A percentile compares a stretch with the other conserved stretches of the same genome.
Conservation (phyloP, 140 eudicot genomes). For the Anethum foeniculum region DNA sequence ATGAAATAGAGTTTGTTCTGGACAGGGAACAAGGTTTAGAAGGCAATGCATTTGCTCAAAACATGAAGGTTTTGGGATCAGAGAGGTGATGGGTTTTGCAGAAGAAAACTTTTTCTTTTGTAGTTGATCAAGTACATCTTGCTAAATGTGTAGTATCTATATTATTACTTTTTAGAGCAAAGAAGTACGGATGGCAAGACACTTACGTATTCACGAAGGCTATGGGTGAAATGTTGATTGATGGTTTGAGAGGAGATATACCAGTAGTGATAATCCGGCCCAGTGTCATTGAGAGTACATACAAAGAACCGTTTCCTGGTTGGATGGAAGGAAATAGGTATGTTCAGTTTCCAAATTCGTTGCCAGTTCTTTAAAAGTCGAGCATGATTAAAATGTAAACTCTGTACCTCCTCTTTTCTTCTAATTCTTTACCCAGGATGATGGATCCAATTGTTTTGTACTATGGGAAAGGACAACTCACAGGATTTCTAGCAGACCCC, state of each 20-base stretch:
- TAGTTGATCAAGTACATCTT: background rate
- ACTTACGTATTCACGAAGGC: conserved; percentile 95
- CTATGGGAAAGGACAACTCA: conserved; percentile 92
- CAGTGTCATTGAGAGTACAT: conserved; percentile 90
- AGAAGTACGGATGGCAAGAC: conserved; percentile 93
- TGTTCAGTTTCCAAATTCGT: background rate
- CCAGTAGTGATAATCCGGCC: conserved; percentile 96
- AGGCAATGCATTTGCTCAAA: conserved; percentile 36
- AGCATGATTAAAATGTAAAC: background rate
- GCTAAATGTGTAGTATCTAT: background rate
- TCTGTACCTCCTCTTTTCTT: background rate
- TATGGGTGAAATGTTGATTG: conserved; percentile 99
- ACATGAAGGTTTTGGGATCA: conserved; percentile 70
- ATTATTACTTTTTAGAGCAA: conserved; percentile 48
- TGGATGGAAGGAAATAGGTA: conserved; percentile 99
- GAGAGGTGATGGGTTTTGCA: conserved; percentile 44
- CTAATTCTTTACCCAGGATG: conserved; percentile 48
- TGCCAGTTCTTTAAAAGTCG: background rate
- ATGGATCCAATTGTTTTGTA: conserved; percentile 89
- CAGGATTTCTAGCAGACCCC: conserved; percentile 89
- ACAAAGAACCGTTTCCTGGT: conserved; percentile 92
- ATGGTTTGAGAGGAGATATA: conserved; percentile 71
- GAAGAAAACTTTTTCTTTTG: background rate
- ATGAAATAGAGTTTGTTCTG: conserved; percentile 62
- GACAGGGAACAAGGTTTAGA: conserved; percentile 43